Base-by-base conservation (phyloP, 2,329 filamentous ascomycete genomes). In the Pestalotiopsis fici region DNA sequence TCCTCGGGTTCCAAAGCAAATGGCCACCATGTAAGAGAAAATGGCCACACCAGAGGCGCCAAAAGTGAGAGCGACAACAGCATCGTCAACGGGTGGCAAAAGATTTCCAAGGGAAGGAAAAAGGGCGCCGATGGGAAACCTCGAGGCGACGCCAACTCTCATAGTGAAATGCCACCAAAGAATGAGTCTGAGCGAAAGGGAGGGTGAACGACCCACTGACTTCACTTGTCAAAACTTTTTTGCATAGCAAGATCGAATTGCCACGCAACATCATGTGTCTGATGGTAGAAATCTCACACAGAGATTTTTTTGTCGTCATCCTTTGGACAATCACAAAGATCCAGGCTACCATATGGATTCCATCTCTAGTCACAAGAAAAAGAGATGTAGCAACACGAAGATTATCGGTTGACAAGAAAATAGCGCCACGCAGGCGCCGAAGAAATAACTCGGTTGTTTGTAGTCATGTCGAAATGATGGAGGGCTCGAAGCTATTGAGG, bases 131-230 rank as follows among this genome's bases (percentile, higher is more conserved):
- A 86, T 15, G 74, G 78, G 66, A 89, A 88, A 74, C 82, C 82
- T 73, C 76, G 78, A 60, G 75, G 75, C 7, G 85, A 83, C 66
- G 79, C 78, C 3, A 75, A 75, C 25, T 74, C 79, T 6, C 82
- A 83, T 31, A 81, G 82, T 68, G 88, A 91, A 75, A 83, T 84
- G 74, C 80, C 80, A 23, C 89, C 89, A 2, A 87, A 84, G 76
- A 84, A 88, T 65, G 86, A 87, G 13, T 85, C 84, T 2, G 88
- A 91, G 68, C 85, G 89, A 67, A 91, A 90, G 72, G 89, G 89
- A 2, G 89, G 89, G 61, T 91, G 21, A 86, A 54, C 37, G 63
- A n/a, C 15, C 57, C 25, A n/a, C n/a, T n/a, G n/a, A n/a, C 55
- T 28, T 54, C n/a, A 57, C 65, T 63, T 55, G 63, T 54, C 57